Percentiles rank a stretch among this genome's conserved stretches.
phyloP scores from a whole-genome alignment of 2,329 filamentous ascomycete genomes.

The Sclerotiophoma versabilis region DNA sequence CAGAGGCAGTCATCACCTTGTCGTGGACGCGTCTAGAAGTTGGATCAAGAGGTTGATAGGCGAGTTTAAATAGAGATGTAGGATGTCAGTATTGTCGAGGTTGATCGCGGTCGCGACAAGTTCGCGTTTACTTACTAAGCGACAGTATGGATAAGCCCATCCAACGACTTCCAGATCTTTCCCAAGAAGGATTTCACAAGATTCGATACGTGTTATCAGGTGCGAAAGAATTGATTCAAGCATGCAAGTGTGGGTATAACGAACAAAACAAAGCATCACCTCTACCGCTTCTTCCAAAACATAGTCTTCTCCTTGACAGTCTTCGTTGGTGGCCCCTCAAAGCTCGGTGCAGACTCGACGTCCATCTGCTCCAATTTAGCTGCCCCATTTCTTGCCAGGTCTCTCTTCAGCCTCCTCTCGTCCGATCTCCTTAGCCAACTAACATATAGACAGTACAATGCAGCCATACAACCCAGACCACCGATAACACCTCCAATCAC shows the following conservation, averaged over 20 bases:
- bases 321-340: slow-evolving; percentile 42
- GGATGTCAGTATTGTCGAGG: neutral
- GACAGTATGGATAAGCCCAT: neutral
- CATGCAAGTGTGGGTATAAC: neutral
- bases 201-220: neutral
- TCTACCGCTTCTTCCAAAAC: slow-evolving; percentile 44
- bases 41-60: neutral
- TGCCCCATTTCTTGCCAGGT: slow-evolving; percentile 35
- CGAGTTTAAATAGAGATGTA: neutral
- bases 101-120: neutral
- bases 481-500: slow-evolving; percentile 50
- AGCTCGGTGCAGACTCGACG: slow-evolving; percentile 40
- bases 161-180: neutral
- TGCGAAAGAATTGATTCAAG: neutral
- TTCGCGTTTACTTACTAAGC: slow-evolving; percentile 3
- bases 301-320: slow-evolving; percentile 32
- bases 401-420: slow-evolving; percentile 36
- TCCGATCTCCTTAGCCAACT: slow-evolving; percentile 39
- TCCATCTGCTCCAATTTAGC: slow-evolving; percentile 44
- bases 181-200: no score
- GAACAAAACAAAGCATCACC: neutral
- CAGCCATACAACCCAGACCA: slow-evolving; percentile 39
- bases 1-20: neutral
- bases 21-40: neutral
- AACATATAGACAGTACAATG: slow-evolving; percentile 39